A percentile compares a stretch with the other conserved stretches of the same genome.
Conservation (phyloP, 306 rosid genomes). For the Glycine tomentella region DNA sequence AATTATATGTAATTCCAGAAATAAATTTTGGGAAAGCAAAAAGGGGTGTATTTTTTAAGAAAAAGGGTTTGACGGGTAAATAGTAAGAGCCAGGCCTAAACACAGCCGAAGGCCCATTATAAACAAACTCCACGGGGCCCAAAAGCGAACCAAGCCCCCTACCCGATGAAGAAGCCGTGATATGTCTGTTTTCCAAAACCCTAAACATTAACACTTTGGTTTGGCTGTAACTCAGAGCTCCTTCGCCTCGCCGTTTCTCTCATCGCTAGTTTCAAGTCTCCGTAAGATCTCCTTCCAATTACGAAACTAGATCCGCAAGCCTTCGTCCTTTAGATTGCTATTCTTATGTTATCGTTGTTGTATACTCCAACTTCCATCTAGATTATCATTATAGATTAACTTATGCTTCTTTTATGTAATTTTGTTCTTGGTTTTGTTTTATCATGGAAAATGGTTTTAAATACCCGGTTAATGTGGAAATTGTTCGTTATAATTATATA, state of each 20-base stretch:
- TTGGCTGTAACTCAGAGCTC: not conserved
- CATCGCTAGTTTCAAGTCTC: not conserved
- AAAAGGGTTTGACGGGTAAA: no score
- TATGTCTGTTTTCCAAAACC: no score
- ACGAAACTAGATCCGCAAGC: not conserved
- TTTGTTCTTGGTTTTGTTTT: not conserved
- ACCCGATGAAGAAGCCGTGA: no score
- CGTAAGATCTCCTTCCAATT: slow-evolving; percentile 35
- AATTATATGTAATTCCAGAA: no score
- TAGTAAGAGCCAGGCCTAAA: no score
- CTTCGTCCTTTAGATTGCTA: no score
- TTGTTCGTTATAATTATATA: not conserved
- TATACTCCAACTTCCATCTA: not conserved
- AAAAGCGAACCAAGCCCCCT: no score
- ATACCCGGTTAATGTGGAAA: not conserved
- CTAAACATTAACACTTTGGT: not conserved
- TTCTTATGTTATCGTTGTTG: not conserved
- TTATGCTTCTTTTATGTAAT: not conserved
- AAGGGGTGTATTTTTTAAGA: no score
- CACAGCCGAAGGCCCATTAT: no score
- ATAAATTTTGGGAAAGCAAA: no score
- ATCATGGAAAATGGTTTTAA: not conserved
- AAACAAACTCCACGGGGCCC: no score
- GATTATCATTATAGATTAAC: not conserved
- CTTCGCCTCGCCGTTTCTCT: slow-evolving; percentile 12